Evolutionary conservation across 306 rosid species (phyloP).

Genomic region (Vicia faba): DNA sequence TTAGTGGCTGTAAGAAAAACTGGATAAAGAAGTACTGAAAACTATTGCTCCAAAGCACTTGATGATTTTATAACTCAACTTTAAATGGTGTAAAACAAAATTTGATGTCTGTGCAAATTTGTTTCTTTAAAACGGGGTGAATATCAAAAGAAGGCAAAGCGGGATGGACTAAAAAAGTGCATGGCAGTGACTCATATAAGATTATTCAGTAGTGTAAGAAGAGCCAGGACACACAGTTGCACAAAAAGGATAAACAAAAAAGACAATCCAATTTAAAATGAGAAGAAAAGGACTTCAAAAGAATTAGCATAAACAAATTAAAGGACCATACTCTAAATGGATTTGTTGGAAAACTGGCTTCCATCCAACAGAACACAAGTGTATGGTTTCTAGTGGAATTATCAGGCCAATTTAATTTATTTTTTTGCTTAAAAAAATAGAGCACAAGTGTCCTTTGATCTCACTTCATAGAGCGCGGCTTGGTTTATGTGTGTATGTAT

Average conservation of each 20-base stretch:
- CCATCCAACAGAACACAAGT: slow-evolving; percentile 5
- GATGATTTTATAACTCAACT: slow-evolving; percentile 15
- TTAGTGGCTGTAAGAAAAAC: not conserved
- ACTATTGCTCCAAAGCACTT: not conserved
- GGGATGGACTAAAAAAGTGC: slow-evolving; percentile 15
- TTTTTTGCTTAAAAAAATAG: too few relatives aligned
- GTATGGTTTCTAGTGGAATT: too few relatives aligned
- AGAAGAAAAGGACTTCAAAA: slow-evolving; percentile 11
- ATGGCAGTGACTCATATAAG: slow-evolving; percentile 18
- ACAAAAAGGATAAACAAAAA: slow-evolving; percentile 14
- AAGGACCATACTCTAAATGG: slow-evolving; percentile 18
- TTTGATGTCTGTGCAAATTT: slow-evolving; percentile 24
- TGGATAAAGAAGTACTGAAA: slow-evolving; percentile 13
- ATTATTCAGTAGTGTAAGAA: not conserved
- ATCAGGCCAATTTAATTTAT: too few relatives aligned
- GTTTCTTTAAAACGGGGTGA: not conserved
- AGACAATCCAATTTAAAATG: slow-evolving; percentile 5
- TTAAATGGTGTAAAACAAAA: slow-evolving; percentile 11
- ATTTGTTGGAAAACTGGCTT: slow-evolving; percentile 16
- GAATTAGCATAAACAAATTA: slow-evolving; percentile 15
- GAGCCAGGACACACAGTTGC: slow-evolving; percentile 11
- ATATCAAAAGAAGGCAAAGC: slow-evolving; percentile 5
- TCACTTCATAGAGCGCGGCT: slow-evolving; percentile 7
- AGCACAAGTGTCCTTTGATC: slow-evolving; percentile 3
- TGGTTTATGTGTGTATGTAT: not conserved